Evolutionary conservation across 495 filamentous ascomycete species (phyloP).

Genomic region (Wilcoxina mikolae): DNA sequence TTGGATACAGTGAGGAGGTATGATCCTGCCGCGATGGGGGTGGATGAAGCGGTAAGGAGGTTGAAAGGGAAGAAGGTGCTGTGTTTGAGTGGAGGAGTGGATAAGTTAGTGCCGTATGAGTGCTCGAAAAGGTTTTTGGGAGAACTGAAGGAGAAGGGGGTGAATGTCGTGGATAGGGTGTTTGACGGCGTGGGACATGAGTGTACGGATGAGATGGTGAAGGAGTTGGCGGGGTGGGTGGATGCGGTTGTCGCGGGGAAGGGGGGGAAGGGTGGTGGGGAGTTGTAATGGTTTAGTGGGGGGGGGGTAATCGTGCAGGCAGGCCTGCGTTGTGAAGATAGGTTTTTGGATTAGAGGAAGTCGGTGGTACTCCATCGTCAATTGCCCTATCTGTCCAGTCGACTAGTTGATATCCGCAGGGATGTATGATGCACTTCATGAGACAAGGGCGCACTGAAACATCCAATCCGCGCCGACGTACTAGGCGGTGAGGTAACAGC

Average conservation of each 20-base stretch:
- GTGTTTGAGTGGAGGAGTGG: slow-evolving; percentile 56
- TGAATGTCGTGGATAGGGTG: slow-evolving; percentile 56
- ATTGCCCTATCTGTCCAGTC: too few species aligned
- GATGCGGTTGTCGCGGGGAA: slow-evolving; percentile 34
- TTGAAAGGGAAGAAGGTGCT: slow-evolving; percentile 63
- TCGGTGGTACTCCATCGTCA: too few species aligned
- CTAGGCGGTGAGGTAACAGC: too few species aligned
- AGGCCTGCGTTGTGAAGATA: too few species aligned
- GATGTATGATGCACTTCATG: too few species aligned
- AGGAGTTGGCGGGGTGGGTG: slow-evolving; percentile 54
- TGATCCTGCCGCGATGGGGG: slow-evolving; percentile 32
- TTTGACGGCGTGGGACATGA: slow-evolving; percentile 60
- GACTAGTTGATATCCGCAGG: too few species aligned
- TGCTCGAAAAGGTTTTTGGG: slow-evolving; percentile 52
- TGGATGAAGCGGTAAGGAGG: slow-evolving; percentile 31
- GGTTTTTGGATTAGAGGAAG: too few species aligned
- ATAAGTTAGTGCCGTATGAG: slow-evolving; percentile 73
- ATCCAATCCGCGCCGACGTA: too few species aligned
- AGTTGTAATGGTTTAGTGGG: too few species aligned
- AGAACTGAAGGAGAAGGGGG: slow-evolving; percentile 47
- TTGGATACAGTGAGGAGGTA: slow-evolving; percentile 12
- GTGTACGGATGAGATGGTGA: slow-evolving; percentile 56
- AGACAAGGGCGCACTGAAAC: too few species aligned
- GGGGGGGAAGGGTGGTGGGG: too few species aligned
- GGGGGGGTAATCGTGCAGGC: too few species aligned